Percentiles rank a stretch among this genome's conserved stretches.
phyloP scores from a whole-genome alignment of 2,329 filamentous ascomycete species.

The Thielaviopsis musarum region DNA sequence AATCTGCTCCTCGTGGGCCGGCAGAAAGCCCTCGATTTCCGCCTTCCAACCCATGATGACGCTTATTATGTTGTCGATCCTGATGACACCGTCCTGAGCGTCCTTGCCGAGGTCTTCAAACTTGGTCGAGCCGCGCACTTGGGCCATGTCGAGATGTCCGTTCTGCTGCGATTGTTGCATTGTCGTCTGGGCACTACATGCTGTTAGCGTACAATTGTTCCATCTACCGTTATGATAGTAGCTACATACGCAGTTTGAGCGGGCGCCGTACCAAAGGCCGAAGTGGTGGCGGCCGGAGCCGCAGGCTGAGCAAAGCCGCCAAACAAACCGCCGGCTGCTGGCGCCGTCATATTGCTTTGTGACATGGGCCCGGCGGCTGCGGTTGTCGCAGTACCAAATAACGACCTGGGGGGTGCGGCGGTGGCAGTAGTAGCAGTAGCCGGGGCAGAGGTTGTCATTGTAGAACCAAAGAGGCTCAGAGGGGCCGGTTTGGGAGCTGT shows the following conservation, averaged over 20 bases:
- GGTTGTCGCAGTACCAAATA: neutral
- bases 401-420: slow-evolving; percentile 1
- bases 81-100: slow-evolving; percentile 60
- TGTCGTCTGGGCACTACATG: slow-evolving; percentile 1
- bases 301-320: slow-evolving; percentile 2
- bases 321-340: slow-evolving; percentile 14
- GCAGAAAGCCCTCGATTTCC: slow-evolving; percentile 54
- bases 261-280: neutral
- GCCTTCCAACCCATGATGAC: slow-evolving; percentile 62
- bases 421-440: neutral
- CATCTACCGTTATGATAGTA: neutral
- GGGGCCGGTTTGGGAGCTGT: slow-evolving; percentile 14
- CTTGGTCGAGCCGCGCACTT: slow-evolving; percentile 71
- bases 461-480: slow-evolving; percentile 19
- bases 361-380: neutral
- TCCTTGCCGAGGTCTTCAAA: slow-evolving; percentile 80
- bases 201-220: neutral
- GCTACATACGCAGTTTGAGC: neutral
- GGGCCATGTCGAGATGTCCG: slow-evolving; percentile 57
- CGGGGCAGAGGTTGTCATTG: neutral
- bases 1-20: slow-evolving; percentile 33
- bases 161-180: slow-evolving; percentile 29
- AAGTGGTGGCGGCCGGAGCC: neutral
- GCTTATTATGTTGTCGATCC: slow-evolving; percentile 65
- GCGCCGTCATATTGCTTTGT: neutral